phyloP scores from a whole-genome alignment of 345 rosid species.

The Salix dunnii region DNA sequence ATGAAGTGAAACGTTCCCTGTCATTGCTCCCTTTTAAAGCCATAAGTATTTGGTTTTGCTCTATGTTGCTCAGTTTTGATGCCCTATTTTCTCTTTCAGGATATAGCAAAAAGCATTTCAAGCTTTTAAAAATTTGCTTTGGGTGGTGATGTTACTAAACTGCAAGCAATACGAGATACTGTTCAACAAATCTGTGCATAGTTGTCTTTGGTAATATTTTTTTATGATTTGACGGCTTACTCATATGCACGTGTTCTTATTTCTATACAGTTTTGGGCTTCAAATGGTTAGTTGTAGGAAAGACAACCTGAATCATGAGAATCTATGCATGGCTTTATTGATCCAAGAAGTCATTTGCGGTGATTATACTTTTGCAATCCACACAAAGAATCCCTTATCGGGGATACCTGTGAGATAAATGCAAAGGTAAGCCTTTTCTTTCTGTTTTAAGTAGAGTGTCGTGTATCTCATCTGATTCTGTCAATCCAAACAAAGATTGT shows the following conservation, averaged over 20 bases:
- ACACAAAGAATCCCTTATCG: slow-evolving; percentile 42
- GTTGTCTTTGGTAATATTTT: slow-evolving; percentile 25
- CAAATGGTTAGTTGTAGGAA: slow-evolving; percentile 40
- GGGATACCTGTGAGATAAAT: slow-evolving; percentile 39
- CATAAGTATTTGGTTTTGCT: neutral
- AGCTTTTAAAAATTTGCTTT: slow-evolving; percentile 27
- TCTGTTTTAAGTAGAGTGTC: neutral
- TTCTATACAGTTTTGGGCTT: slow-evolving; percentile 42
- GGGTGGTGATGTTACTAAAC: slow-evolving; percentile 48
- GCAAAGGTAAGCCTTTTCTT: slow-evolving; percentile 28
- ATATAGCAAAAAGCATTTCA: slow-evolving; percentile 37
- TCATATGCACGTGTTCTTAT: neutral
- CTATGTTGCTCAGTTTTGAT: neutral
- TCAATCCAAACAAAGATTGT: slow-evolving; percentile 29
- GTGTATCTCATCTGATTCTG: neutral
- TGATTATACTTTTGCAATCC: slow-evolving; percentile 47
- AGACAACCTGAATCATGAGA: slow-evolving; percentile 33
- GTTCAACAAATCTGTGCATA: slow-evolving; percentile 40
- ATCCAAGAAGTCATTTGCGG: slow-evolving; percentile 42
- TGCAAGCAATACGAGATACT: slow-evolving; percentile 47
- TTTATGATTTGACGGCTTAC: neutral
- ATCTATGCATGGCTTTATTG: slow-evolving; percentile 37
- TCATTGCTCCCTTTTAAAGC: neutral
- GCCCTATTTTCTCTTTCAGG: slow-evolving; percentile 28
- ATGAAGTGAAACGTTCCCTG: too few relatives aligned